phyloP scores from a whole-genome alignment of 2,329 filamentous ascomycete genomes.

The Colletotrichum sp. region DNA sequence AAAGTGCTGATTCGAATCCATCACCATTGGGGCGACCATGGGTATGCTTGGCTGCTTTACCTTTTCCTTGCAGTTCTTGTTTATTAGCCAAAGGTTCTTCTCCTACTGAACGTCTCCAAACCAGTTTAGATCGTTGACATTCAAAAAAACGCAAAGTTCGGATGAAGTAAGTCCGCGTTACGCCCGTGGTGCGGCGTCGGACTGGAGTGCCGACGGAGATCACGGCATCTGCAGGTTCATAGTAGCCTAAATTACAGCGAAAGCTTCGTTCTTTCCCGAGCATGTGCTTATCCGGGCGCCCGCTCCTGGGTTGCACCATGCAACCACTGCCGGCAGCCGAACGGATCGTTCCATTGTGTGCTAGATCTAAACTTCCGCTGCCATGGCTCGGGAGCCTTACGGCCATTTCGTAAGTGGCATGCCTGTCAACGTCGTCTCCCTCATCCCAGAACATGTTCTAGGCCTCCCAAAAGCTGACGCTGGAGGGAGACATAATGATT shows the following conservation, averaged over 20 bases:
- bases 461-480: neutral
- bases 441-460: neutral
- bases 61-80: neutral
- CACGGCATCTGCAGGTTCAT: neutral
- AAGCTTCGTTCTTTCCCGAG: neutral
- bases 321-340: neutral
- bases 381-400: neutral
- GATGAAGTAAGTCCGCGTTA: neutral
- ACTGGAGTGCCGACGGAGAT: neutral
- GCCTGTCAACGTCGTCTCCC: neutral
- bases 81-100: neutral
- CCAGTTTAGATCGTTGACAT: accelerated
- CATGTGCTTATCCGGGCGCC: neutral
- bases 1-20: no score
- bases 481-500: neutral
- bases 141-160: neutral
- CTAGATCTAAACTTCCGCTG: neutral
- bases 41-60: neutral
- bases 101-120: neutral
- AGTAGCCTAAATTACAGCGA: neutral
- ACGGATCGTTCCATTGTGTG: no score
- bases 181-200: neutral
- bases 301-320: no score
- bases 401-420: neutral
- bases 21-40: no score